phyloP scores from a whole-genome alignment of 2,329 filamentous ascomycete species.

The Iodosphaeria phyllophila region DNA sequence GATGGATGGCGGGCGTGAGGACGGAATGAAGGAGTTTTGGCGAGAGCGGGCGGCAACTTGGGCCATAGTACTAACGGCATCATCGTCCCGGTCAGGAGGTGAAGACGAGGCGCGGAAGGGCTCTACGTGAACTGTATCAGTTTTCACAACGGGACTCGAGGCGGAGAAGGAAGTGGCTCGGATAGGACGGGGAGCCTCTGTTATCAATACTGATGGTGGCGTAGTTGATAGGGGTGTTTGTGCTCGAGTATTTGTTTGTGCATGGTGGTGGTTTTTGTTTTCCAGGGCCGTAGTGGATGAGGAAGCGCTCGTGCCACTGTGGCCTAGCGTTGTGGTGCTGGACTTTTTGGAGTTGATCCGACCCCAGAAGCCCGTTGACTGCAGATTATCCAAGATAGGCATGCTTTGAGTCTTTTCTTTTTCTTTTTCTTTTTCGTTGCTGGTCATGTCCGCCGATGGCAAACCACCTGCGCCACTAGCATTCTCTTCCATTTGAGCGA shows the following conservation, averaged over 20 bases:
- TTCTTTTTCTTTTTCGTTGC: too few species aligned
- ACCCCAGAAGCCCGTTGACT: conserved; percentile 26
- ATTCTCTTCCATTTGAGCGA: conserved; percentile 25
- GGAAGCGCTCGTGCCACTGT: too few species aligned
- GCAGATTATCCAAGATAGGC: conserved; percentile 21
- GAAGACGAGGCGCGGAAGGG: conserved; percentile 37
- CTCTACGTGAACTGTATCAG: conserved; percentile 48
- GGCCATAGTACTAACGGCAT: conserved; percentile 46
- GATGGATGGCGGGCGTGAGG: conserved; percentile 8
- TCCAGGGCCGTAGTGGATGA: conserved; percentile 30
- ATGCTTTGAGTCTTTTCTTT: conserved; percentile 36
- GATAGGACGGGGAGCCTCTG: conserved; percentile 32
- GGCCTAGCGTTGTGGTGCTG: conserved; percentile 11
- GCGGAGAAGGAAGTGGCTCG: conserved; percentile 45
- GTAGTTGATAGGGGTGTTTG: too few species aligned
- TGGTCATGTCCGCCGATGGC: too few species aligned
- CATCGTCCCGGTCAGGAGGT: conserved; percentile 34
- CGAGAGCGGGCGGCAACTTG: conserved; percentile 20
- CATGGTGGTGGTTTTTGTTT: conserved; percentile 21
- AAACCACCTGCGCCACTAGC: too few species aligned
- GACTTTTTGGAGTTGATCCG: conserved; percentile 22
- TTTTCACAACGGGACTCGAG: conserved; percentile 46
- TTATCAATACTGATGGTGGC: too few species aligned
- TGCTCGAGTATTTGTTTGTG: too few species aligned
- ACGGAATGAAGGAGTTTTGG: conserved; percentile 18